Base-by-base conservation (phyloP, 1,139 yeast species). In the Pichia sp. region DNA sequence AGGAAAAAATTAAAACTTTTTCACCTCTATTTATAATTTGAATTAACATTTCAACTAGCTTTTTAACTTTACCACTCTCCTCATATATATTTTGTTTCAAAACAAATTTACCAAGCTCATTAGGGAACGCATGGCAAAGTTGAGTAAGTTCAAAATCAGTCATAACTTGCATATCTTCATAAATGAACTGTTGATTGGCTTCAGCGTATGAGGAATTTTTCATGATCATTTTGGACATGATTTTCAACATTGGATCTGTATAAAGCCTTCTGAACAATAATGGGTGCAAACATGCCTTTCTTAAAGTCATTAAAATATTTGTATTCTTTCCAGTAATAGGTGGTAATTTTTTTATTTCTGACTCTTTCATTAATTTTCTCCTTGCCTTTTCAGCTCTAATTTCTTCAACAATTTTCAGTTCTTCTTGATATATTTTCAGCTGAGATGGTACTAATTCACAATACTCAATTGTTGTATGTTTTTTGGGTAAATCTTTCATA, bases 151-250 rank as follows among this genome's bases (percentile, higher is more conserved):
- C 98, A 64, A 78, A 86, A 69, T 92, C 99, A 10, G 87, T 77
- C 97, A 94, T 88, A n/a, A 86, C 89, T 63, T 81, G 81, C 97
- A 92, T 90, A 65, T 92, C 99, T 67, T 92, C 98, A 59, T 65
- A 79, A 50, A 92, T 89, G 61, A 75, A 90, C 40, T 76, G 71
- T 54, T 74, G 70, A 63, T 87, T 89, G 27, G 97, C 97, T 51
- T 75, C 79, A 2, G 67, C 69, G 66, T 92, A 92, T 51, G 79
- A 82, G 1, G 89, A 88, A 59, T 90, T 97, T 49, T 73, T 74
- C 83, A 86, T 82, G 45, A 92, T 89, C 29, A 74, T 79, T 54
- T 73, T 75, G 41, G 96, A 76, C 97, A 92, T 92, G 45, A 71
- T 62, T 43, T 67, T 63, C 50, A 94, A 65, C 37, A 60, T 70